Conservation (phyloP, 2,329 filamentous ascomycete genomes). For the Colletotrichum eremochloae region DNA sequence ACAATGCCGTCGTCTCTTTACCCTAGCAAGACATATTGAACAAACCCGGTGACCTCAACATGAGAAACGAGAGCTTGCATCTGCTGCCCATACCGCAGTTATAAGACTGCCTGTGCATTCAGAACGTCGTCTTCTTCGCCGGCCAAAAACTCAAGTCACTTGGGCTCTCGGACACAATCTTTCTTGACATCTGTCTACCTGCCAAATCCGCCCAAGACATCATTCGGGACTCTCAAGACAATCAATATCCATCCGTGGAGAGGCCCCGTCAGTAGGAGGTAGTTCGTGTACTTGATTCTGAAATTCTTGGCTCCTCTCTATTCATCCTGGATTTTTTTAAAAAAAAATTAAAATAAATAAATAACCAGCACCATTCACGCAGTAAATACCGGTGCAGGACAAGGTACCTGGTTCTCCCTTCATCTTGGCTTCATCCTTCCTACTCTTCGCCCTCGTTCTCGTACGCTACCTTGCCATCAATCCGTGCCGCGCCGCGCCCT, state of each 20-base stretch:
- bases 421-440: constrained; percentile 1
- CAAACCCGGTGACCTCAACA: background rate
- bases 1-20: constrained; percentile 21
- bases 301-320: constrained; percentile 19
- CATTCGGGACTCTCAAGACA: background rate
- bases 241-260: background rate
- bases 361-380: background rate
- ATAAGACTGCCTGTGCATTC: background rate
- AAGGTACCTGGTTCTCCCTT: constrained; percentile 2
- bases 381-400: background rate
- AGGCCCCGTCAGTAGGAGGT: too few relatives aligned
- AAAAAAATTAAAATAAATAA: too few relatives aligned
- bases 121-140: constrained; percentile 14
- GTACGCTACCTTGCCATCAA: constrained; percentile 17
- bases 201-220: constrained; percentile 1
- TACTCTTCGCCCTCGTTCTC: constrained; percentile 8
- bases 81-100: background rate
- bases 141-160: constrained; percentile 2
- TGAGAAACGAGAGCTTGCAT: constrained; percentile 6
- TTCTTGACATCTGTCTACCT: constrained; percentile 5
- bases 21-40: constrained; percentile 10
- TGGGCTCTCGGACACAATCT: background rate
- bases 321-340: background rate
- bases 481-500: constrained; percentile 20
- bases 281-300: background rate